These are phyloP conservation scores for Aegilops speltoides DNA, from an alignment of 176 grass and related monocot species.

Conservation along the genomic window DNA sequence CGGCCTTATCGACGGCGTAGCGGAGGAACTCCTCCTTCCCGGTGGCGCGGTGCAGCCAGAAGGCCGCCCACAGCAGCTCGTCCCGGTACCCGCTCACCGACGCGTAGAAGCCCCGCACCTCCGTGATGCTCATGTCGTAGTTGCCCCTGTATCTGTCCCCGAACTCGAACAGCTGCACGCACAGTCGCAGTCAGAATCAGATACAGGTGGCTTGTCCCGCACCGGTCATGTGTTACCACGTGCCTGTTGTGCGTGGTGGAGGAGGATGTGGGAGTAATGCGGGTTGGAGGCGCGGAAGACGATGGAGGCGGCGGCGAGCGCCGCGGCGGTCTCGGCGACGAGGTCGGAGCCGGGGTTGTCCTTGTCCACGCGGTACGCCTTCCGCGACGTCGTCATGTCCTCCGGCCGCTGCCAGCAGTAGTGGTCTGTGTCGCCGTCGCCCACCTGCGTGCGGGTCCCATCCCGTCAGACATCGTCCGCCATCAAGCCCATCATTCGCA, in stretches of 20 bases:
- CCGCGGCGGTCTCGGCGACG: constrained; percentile 79
- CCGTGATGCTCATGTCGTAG: constrained; percentile 68
- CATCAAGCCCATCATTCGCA: constrained; percentile 17
- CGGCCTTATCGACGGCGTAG: constrained; percentile 64
- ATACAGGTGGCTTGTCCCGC: not conserved
- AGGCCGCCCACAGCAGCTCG: constrained; percentile 97
- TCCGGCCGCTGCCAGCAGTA: constrained; percentile 97
- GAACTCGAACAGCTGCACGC: constrained; percentile 76
- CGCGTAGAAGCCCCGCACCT: constrained; percentile 75
- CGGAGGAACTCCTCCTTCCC: constrained; percentile 51
- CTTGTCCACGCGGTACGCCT: constrained; percentile 80
- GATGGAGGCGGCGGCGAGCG: constrained; percentile 75
- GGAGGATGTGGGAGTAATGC: constrained; percentile 68
- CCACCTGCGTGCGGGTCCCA: constrained; percentile 53
- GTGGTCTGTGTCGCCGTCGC: constrained; percentile 92
- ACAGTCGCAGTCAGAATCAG: not conserved
- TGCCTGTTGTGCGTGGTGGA: constrained; percentile 82
- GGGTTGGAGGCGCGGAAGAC: constrained; percentile 71
- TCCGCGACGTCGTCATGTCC: constrained; percentile 92
- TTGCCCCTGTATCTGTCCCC: constrained; percentile 61
- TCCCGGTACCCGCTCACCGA: constrained; percentile 93
- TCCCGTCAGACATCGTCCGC: not conserved
- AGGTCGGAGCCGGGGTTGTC: constrained; percentile 86
- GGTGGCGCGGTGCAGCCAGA: constrained; percentile 96
- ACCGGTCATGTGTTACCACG: not conserved